Percentiles rank a stretch among this genome's conserved stretches.
Conservation (phyloP, 2,329 filamentous ascomycete genomes). For the Sporothrix brasiliensis region DNA sequence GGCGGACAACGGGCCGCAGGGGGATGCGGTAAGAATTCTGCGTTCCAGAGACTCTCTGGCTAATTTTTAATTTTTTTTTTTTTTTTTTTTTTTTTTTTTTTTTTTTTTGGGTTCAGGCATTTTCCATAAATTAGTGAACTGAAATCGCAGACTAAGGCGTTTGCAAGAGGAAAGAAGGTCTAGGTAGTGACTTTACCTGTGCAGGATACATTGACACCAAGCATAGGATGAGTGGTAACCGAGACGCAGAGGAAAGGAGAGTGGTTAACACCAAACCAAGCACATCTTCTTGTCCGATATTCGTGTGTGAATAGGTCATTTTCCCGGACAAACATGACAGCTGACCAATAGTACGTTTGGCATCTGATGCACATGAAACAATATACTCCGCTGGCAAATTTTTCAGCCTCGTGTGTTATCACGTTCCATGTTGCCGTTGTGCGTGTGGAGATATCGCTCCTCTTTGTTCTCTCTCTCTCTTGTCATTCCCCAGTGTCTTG, state of each 20-base stretch:
- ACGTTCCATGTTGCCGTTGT: background rate
- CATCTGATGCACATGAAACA: slow-evolving; percentile 20
- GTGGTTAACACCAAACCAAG: background rate
- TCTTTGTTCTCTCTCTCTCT: background rate
- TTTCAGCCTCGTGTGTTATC: background rate
- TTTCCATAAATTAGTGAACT: background rate
- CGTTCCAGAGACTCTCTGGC: background rate
- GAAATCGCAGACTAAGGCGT: too few relatives aligned
- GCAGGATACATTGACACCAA: too few relatives aligned
- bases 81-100: background rate
- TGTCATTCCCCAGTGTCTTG: too few relatives aligned
- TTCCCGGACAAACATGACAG: background rate
- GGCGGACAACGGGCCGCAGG: background rate
- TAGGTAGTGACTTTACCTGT: too few relatives aligned
- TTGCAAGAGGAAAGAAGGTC: too few relatives aligned
- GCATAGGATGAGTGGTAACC: background rate
- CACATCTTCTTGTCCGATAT: background rate
- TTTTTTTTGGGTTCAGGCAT: background rate
- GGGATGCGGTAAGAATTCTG: background rate
- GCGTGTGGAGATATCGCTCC: background rate
- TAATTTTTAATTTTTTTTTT: background rate
- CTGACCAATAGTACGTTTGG: background rate
- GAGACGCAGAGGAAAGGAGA: background rate
- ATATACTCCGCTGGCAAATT: background rate
- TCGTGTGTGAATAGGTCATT: background rate